Conservation (phyloP, 345 rosid genomes). For the Limnanthes douglasii region DNA sequence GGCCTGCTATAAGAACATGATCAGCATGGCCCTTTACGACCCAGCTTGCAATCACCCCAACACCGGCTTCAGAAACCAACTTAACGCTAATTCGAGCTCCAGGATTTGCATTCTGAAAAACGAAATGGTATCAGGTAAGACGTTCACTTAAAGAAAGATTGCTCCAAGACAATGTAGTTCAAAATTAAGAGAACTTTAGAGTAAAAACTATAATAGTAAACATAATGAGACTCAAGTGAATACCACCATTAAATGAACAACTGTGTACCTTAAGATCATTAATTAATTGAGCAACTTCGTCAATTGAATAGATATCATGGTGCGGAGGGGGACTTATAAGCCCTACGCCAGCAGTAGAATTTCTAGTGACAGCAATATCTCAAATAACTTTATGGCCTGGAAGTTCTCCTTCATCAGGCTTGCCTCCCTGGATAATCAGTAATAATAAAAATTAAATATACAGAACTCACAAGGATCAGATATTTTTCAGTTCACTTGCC, state of each 20-base stretch:
- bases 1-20: slow-evolving; percentile 94
- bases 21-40: slow-evolving; percentile 99
- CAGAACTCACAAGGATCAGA: slow-evolving; percentile 7
- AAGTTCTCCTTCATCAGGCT: slow-evolving; percentile 99
- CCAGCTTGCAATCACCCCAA: slow-evolving; percentile 99
- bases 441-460: too few relatives aligned
- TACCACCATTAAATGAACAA: too few relatives aligned
- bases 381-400: slow-evolving; percentile 99
- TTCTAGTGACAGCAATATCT: slow-evolving; percentile 92
- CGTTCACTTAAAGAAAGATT: not conserved
- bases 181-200: not conserved
- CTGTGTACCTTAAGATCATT: slow-evolving; percentile 92
- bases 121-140: slow-evolving; percentile 1
- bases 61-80: slow-evolving; percentile 97
- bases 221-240: not conserved
- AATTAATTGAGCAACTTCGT: slow-evolving; percentile 96
- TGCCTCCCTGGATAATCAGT: slow-evolving; percentile 84
- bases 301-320: slow-evolving; percentile 97
- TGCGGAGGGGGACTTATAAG: slow-evolving; percentile 99
- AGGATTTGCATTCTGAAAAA: slow-evolving; percentile 80
- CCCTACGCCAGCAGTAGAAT: slow-evolving; percentile 98
- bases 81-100: slow-evolving; percentile 89
- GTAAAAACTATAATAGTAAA: not conserved
- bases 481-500: slow-evolving; percentile 13
- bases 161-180: not conserved